Base-by-base conservation (phyloP, 768 basidiomycete species). In the Russula compacta region DNA sequence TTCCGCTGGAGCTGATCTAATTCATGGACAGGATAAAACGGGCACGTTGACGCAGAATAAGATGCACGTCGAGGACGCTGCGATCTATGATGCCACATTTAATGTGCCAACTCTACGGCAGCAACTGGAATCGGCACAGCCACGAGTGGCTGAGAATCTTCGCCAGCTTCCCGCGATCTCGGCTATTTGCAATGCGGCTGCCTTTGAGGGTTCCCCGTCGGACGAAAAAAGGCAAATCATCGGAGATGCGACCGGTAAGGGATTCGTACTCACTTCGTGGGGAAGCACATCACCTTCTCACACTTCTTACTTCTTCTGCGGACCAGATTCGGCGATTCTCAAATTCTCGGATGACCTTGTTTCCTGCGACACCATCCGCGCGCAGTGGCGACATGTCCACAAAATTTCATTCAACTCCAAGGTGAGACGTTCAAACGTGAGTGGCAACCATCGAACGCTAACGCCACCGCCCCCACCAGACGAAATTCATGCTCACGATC, bases 1-100 rank as follows among this genome's bases (percentile, higher is more conserved):
- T 9, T 35, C 29, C 7, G 21, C 10, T 4, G 15, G 19, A 0
- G 29, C 36, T 40, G 17, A 38, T 32, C 10, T 35, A 3, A 29
- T 29, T 3, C 24, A 29, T 3, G 19, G 7, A 14, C 46, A 66
- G 65, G 80, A 86, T 67, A 86, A 86, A 69, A 83, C 83, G 0
- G 82, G 83, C 14, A 84, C 82, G 0, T 71, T 86, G 19, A 85
- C 84, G 2, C 76, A 79, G 67, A 84, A 83, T 68, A 76, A 72
- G 61, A 84, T 85, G 83, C 74, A 79, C 14, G 82, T 79, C 48
- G 77, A 79, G 36, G 78, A 79, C 48, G 71, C 77, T 39, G 76
- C 79, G 64, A 72, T 71, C 51, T 71, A 70, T 60, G 73, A 68
- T 70, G 70, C 54, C 64, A 69, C 47, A 65, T 70, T 19, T 65